Conservation (phyloP, 192 early-diverging fungal genomes). For the Backusella liffmaniae region DNA sequence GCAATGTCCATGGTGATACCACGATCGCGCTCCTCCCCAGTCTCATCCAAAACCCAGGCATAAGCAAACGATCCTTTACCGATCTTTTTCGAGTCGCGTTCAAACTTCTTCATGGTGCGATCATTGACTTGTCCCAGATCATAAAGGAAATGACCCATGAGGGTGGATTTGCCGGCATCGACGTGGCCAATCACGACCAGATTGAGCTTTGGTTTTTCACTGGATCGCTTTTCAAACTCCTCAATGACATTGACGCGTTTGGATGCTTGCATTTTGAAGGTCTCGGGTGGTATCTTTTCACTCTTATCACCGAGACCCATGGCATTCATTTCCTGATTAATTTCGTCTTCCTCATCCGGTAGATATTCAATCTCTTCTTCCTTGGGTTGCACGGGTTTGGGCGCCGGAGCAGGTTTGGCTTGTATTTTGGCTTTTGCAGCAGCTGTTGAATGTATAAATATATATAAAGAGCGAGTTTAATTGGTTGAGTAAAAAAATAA, state of each 20-base stretch:
- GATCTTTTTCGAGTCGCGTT: slow-evolving; percentile 88
- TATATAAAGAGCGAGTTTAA: background rate
- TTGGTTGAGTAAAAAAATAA: background rate
- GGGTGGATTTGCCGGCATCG: slow-evolving; percentile 94
- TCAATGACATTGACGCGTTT: slow-evolving; percentile 68
- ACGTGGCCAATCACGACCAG: slow-evolving; percentile 94
- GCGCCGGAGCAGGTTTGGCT: background rate
- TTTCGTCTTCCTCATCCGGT: slow-evolving; percentile 15
- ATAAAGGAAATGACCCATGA: slow-evolving; percentile 95
- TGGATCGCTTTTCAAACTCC: slow-evolving; percentile 68
- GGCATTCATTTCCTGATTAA: slow-evolving; percentile 26
- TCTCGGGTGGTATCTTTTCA: slow-evolving; percentile 15
- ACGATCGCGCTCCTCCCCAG: slow-evolving; percentile 84
- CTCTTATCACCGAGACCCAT: slow-evolving; percentile 14
- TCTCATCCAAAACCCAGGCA: slow-evolving; percentile 98
- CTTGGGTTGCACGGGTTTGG: background rate
- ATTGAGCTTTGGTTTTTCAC: slow-evolving; percentile 73
- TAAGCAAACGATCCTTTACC: slow-evolving; percentile 95
- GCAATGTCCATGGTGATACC: slow-evolving; percentile 99
- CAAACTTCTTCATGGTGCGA: slow-evolving; percentile 81
- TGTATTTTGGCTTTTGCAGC: background rate
- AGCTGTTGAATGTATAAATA: background rate
- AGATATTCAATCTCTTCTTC: slow-evolving; percentile 30
- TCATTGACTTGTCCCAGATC: slow-evolving; percentile 87
- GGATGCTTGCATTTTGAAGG: slow-evolving; percentile 26